Evolutionary conservation across 495 filamentous ascomycete species (phyloP), one percentile per base, ranked within the genome.

Genomic region (Mytilinidion resinicola): DNA sequence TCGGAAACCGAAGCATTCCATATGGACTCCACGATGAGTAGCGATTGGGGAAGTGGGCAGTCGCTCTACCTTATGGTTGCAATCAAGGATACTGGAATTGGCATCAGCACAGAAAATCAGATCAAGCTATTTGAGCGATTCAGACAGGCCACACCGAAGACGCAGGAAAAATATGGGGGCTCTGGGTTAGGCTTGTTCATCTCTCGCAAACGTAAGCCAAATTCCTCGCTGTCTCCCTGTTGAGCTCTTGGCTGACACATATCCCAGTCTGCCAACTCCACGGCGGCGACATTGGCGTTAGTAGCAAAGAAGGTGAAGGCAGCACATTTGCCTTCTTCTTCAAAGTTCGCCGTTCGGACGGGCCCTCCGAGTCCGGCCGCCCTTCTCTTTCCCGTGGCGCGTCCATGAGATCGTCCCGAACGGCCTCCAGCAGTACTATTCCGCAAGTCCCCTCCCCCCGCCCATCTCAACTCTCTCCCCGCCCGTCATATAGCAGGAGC

Each of bases 121-220:
- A 50, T 21, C 33, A 63, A 62, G 37, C 54, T 74, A 10, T 74
- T 74, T 53, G 66, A 70, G 53, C 68, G 71, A 1, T 66, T 65
- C 37, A 57, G 63, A 14, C 71, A 74, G 64, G 70, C 70, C 15
- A 71, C 71, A 25, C 70, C 71, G 8, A 72, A 70, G 56, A 74
- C 71, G 9, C 59, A 62, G 33, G 68, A 67, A 38, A 61, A 60
- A 3, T 74, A 74, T 49, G 71, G 71, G 25, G 71, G 71, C 5
- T 67, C 66, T 34, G 71, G 71, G n/a, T 54, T 74, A 19, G 71
- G 71, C 14, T 64, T 72, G 10, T 70, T 70, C 57, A 74, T 74
- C 30, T 66, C 61, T n/a, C 57, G 71, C 33, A 69, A 74, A 54
- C 57, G 71, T 47, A 62, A 64, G 53, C 37, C 3, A 19, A 12